Percentiles rank a stretch among this genome's conserved stretches.
phyloP scores from a whole-genome alignment of 176 grass and related monocot genomes.

The Musa acuminata region DNA sequence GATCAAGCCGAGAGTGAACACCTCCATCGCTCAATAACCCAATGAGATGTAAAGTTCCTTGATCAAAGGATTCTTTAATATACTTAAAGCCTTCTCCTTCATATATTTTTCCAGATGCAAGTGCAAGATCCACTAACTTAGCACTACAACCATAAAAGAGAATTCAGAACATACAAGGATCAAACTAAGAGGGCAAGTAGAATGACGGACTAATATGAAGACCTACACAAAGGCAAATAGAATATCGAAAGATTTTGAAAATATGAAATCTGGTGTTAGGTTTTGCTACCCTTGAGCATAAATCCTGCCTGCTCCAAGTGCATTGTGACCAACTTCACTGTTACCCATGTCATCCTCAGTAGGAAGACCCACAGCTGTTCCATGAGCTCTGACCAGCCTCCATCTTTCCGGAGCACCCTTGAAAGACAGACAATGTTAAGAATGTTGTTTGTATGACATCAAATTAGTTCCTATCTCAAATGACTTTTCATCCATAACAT shows the following conservation, averaged over 20 bases:
- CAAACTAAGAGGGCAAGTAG: background rate
- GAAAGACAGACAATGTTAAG: background rate
- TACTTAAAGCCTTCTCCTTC: constrained; percentile 86
- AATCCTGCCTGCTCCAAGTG: constrained; percentile 91
- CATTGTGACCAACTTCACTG: constrained; percentile 98
- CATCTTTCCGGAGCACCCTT: constrained; percentile 90
- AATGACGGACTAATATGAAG: background rate
- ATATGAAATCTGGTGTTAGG: background rate
- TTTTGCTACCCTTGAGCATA: constrained; percentile 74
- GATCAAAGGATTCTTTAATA: constrained; percentile 77
- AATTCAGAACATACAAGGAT: constrained; percentile 4
- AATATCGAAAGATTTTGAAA: background rate
- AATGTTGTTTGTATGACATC: background rate
- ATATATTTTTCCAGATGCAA: constrained; percentile 82
- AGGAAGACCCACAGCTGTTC: constrained; percentile 87
- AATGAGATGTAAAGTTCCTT: constrained; percentile 81
- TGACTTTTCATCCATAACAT: background rate
- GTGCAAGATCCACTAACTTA: constrained; percentile 83
- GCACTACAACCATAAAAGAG: constrained; percentile 33
- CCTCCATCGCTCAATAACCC: constrained; percentile 97
- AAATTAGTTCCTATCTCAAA: background rate
- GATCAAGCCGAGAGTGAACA: constrained; percentile 92
- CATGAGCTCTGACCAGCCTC: constrained; percentile 94
- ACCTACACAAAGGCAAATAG: background rate
- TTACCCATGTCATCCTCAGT: constrained; percentile 97